Conservation (phyloP, 352 stramenopile species). For the Phytopythium mirpurense region DNA sequence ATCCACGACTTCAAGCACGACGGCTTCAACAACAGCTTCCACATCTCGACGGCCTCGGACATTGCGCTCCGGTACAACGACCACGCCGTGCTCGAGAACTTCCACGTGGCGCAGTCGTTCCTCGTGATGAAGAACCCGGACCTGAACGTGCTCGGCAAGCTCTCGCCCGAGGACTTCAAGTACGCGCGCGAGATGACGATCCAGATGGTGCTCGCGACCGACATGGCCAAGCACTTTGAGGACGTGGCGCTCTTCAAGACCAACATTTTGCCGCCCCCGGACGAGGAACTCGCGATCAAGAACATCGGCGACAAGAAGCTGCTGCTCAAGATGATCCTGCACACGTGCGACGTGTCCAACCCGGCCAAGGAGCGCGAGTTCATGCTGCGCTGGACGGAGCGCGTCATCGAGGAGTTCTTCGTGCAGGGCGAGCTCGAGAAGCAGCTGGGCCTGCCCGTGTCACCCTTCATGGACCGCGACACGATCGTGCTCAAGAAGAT, state of each 20-base stretch:
- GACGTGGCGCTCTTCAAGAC: constrained; percentile 86
- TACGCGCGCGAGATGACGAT: constrained; percentile 87
- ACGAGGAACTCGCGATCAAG: constrained; percentile 75
- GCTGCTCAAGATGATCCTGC: constrained; percentile 87
- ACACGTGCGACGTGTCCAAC: constrained; percentile 95
- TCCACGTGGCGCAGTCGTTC: constrained; percentile 86
- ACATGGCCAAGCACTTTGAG: constrained; percentile 90
- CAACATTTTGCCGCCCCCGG: constrained; percentile 63
- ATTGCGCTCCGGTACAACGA: constrained; percentile 89
- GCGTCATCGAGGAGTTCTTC: constrained; percentile 95
- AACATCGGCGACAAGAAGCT: constrained; percentile 85
- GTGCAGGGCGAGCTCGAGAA: constrained; percentile 95
- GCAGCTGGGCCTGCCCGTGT: constrained; percentile 80
- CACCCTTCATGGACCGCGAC: constrained; percentile 92
- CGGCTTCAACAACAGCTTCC: constrained; percentile 89
- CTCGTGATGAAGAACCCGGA: constrained; percentile 86
- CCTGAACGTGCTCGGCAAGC: constrained; percentile 76
- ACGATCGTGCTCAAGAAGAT: constrained; percentile 90
- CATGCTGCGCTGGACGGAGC: constrained; percentile 91
- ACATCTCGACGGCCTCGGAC: constrained; percentile 82
- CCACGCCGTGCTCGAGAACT: constrained; percentile 86
- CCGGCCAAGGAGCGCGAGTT: constrained; percentile 84
- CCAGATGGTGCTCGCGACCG: constrained; percentile 87
- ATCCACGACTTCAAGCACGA: constrained; percentile 91
- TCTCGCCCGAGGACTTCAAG: constrained; percentile 77